A percentile compares a stretch with the other conserved stretches of the same genome.
Evolutionary conservation across 495 filamentous ascomycete species (phyloP).

Genomic region (Saxophila tyrrhenica): DNA sequence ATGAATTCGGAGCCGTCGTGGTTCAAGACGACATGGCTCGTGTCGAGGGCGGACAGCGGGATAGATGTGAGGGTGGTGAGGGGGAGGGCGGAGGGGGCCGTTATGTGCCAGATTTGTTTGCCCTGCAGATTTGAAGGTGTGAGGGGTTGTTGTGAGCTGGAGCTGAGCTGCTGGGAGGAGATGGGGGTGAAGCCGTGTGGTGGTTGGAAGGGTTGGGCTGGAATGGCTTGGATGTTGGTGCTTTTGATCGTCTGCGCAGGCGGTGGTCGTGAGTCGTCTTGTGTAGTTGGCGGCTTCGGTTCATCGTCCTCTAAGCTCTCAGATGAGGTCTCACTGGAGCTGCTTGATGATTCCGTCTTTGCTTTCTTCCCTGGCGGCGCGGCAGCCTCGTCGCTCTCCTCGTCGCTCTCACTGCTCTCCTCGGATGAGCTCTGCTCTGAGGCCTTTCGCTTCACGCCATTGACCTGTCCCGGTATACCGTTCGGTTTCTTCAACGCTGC

Average conservation of each 20-base stretch:
- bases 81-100: slow-evolving; percentile 38
- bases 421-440: neutral
- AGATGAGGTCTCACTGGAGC: neutral
- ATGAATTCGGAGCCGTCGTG: slow-evolving; percentile 37
- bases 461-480: slow-evolving; percentile 2
- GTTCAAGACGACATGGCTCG: slow-evolving; percentile 26
- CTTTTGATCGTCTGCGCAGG: neutral
- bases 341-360: neutral
- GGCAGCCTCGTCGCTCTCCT: neutral
- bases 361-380: neutral
- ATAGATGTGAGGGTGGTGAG: slow-evolving; percentile 33
- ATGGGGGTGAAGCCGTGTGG: slow-evolving; percentile 10
- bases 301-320: neutral
- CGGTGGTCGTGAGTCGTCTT: neutral
- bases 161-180: neutral
- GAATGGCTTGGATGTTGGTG: neutral
- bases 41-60: slow-evolving; percentile 25
- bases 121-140: slow-evolving; percentile 25
- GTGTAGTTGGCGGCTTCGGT: neutral
- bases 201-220: slow-evolving; percentile 5
- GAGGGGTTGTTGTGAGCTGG: neutral
- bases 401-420: neutral
- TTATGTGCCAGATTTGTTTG: slow-evolving; percentile 47
- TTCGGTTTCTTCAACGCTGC: neutral
- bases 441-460: slow-evolving; percentile 14